Evolutionary conservation across 1,284 basidiomycete genomes (phyloP).

Genomic region (Melampsora americana): DNA sequence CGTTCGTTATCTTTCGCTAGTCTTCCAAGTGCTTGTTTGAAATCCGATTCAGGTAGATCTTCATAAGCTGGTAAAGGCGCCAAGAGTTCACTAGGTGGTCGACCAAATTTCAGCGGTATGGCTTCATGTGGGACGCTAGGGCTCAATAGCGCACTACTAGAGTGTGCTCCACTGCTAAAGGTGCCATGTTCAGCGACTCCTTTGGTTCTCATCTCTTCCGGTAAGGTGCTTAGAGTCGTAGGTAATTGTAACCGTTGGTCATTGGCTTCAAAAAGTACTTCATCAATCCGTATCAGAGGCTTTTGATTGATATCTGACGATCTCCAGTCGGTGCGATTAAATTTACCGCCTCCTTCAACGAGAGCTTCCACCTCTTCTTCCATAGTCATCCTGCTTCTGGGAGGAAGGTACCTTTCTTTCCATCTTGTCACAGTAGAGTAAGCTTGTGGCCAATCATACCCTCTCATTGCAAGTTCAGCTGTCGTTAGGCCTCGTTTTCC

Average conservation of each 20-base stretch:
- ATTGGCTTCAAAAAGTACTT: constrained; percentile 52
- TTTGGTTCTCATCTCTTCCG: constrained; percentile 56
- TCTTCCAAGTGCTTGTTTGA: constrained; percentile 26
- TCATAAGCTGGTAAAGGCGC: constrained; percentile 37
- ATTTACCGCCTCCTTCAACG: constrained; percentile 69
- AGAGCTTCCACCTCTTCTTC: constrained; percentile 82
- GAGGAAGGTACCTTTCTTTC: constrained; percentile 71
- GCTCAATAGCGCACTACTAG: background rate
- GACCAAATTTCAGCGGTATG: constrained; percentile 37
- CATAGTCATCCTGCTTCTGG: constrained; percentile 66
- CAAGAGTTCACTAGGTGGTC: constrained; percentile 43
- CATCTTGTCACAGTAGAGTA: constrained; percentile 84
- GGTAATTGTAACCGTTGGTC: constrained; percentile 50
- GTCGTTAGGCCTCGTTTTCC: constrained; percentile 53
- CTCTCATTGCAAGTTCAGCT: constrained; percentile 51
- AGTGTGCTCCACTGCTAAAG: background rate
- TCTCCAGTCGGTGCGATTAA: constrained; percentile 58
- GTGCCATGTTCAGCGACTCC: constrained; percentile 48
- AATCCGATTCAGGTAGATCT: constrained; percentile 43
- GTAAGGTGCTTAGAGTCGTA: constrained; percentile 44
- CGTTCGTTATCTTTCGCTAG: too few relatives aligned
- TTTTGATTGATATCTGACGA: constrained; percentile 44
- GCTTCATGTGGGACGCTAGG: constrained; percentile 5
- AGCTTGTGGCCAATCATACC: constrained; percentile 56
- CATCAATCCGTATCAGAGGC: constrained; percentile 59